Conservation (phyloP, 768 basidiomycete genomes). For the Holtermanniella nyarrowii region DNA sequence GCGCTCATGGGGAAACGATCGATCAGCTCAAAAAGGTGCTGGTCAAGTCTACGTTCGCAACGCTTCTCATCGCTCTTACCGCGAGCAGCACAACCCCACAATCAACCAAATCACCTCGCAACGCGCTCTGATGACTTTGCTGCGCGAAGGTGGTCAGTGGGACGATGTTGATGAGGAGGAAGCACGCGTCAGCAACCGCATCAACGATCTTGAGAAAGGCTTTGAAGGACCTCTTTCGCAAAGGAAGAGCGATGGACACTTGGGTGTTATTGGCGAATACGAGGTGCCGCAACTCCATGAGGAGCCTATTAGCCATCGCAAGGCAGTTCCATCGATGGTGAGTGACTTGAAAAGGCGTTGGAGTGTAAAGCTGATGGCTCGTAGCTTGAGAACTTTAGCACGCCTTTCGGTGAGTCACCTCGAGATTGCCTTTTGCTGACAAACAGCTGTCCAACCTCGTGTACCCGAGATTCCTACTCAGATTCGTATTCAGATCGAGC, state of each 20-base stretch:
- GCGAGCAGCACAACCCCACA: background rate
- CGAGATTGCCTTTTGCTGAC: background rate
- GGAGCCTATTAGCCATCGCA: background rate
- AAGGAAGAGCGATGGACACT: background rate
- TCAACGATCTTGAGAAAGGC: background rate
- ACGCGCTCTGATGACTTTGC: constrained; percentile 21
- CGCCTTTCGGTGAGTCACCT: constrained; percentile 8
- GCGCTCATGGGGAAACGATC: constrained; percentile 3
- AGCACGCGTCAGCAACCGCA: background rate
- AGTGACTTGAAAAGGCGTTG: background rate
- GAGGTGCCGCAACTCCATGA: background rate
- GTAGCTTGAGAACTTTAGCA: constrained; percentile 17
- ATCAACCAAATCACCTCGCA: constrained; percentile 9
- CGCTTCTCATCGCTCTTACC: background rate
- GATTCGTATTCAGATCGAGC: constrained; percentile 16
- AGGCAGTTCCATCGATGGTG: background rate
- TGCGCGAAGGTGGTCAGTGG: constrained; percentile 29
- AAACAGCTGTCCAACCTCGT: background rate
- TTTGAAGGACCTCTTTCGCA: background rate
- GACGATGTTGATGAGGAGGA: constrained; percentile 18
- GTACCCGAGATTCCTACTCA: constrained; percentile 6
- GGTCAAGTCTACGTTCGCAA: constrained; percentile 18
- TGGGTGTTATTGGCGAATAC: background rate
- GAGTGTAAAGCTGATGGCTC: background rate
- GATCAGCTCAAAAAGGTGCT: background rate